Evolutionary conservation across 148 eudicot genomes (phyloP).

Genomic region (Vaccinium darrowii): DNA sequence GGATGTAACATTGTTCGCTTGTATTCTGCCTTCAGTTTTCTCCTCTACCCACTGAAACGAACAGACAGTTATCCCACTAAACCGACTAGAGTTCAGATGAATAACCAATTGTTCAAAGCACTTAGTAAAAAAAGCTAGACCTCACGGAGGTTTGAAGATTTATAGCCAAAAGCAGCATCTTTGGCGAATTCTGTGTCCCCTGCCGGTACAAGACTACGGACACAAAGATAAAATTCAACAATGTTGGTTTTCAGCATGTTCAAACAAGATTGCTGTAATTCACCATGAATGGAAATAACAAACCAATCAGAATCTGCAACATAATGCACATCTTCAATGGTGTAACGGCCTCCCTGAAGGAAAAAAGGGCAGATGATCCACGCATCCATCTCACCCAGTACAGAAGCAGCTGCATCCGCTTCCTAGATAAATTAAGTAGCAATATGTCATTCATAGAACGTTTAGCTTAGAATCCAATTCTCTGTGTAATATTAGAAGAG

Average conservation of each 20-base stretch:
- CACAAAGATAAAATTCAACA: slow-evolving; percentile 10
- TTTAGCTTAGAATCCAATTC: slow-evolving; percentile 3
- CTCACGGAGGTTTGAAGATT: slow-evolving; percentile 91
- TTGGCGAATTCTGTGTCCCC: slow-evolving; percentile 98
- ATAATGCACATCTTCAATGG: slow-evolving; percentile 85
- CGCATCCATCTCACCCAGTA: slow-evolving; percentile 90
- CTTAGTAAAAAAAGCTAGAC: slow-evolving; percentile 33
- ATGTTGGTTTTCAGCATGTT: not conserved
- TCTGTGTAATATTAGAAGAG: not conserved
- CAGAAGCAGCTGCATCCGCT: slow-evolving; percentile 90
- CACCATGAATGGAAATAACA: not conserved
- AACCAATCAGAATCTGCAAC: slow-evolving; percentile 93
- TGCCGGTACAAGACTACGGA: slow-evolving; percentile 88
- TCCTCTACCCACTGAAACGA: slow-evolving; percentile 89
- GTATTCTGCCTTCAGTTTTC: slow-evolving; percentile 80
- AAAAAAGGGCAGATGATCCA: slow-evolving; percentile 99
- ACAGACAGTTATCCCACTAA: slow-evolving; percentile 9
- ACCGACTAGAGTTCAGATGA: slow-evolving; percentile 1
- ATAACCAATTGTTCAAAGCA: not conserved
- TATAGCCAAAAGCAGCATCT: slow-evolving; percentile 95
- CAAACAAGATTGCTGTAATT: not conserved
- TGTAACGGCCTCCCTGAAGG: slow-evolving; percentile 97
- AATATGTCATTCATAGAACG: slow-evolving; percentile 19
- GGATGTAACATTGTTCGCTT: slow-evolving; percentile 69
- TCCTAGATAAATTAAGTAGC: slow-evolving; percentile 50